These are phyloP conservation scores for Capsaspora owczarzaki DNA, from an alignment of 78 protist genomes.

Conservation along the genomic window DNA sequence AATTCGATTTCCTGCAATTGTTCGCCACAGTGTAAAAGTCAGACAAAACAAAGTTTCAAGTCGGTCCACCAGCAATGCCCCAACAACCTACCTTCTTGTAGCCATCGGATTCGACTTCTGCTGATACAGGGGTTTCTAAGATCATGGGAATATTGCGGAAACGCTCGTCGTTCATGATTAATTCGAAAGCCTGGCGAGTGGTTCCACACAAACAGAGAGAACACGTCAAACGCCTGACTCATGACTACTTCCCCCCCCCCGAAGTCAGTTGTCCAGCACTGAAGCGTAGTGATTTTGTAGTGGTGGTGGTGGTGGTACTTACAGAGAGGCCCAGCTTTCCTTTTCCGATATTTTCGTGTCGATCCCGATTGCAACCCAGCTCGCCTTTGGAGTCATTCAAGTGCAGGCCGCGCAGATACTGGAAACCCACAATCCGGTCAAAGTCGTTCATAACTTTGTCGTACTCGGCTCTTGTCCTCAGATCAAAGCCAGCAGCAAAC, in stretches of 20 bases:
- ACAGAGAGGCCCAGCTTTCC: constrained; percentile 11
- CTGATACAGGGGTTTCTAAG: constrained; percentile 53
- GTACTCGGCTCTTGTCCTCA: background rate
- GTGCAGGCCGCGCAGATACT: constrained; percentile 42
- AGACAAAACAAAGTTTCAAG: too few relatives aligned
- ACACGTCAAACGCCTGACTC: background rate
- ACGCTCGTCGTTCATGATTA: constrained; percentile 36
- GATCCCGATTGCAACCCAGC: constrained; percentile 24
- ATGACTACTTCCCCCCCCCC: background rate
- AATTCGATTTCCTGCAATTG: too few relatives aligned
- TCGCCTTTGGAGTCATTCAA: constrained; percentile 44
- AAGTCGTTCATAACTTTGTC: constrained; percentile 32
- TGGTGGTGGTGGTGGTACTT: background rate
- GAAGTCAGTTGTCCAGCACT: background rate
- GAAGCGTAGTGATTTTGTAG: background rate
- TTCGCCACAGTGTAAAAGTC: too few relatives aligned
- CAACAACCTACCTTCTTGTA: too few relatives aligned
- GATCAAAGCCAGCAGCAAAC: too few relatives aligned
- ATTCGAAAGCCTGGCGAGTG: too few relatives aligned
- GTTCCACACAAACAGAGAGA: too few relatives aligned
- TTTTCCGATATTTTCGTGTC: constrained; percentile 47
- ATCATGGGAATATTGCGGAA: constrained; percentile 46
- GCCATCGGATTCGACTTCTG: too few relatives aligned
- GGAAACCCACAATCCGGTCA: constrained; percentile 46
- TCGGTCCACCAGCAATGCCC: too few relatives aligned